Conservation (phyloP, 2,329 filamentous ascomycete genomes). For the Monosporascus sp. region DNA sequence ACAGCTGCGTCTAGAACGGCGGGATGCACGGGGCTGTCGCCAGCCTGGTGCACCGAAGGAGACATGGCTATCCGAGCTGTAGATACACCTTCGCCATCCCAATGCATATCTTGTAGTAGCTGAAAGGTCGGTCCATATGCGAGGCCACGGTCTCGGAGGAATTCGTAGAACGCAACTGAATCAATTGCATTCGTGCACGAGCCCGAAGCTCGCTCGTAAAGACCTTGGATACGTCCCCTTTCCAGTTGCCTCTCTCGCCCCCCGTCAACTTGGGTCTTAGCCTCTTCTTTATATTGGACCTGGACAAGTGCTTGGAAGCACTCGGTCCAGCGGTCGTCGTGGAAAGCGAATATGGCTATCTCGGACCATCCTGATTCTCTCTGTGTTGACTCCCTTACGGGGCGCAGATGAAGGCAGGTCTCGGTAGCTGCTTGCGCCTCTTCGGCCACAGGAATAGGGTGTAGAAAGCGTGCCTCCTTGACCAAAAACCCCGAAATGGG, state of each 20-base stretch:
- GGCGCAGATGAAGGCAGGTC: slow-evolving; percentile 13
- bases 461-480: slow-evolving; percentile 15
- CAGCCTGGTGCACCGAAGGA: slow-evolving; percentile 1
- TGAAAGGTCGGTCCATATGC: slow-evolving; percentile 17
- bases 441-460: slow-evolving; percentile 15
- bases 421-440: slow-evolving; percentile 14
- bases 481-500: slow-evolving; percentile 10
- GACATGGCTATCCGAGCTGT: slow-evolving; percentile 9
- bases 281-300: slow-evolving; percentile 11
- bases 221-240: background rate
- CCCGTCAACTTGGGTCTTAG: background rate
- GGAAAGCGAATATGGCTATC: slow-evolving; percentile 13
- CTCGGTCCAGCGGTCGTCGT: slow-evolving; percentile 13
- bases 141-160: slow-evolving; percentile 14
- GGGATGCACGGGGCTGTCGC: slow-evolving; percentile 21
- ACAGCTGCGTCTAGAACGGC: slow-evolving; percentile 24
- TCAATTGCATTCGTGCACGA: slow-evolving; percentile 12
- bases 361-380: slow-evolving; percentile 9
- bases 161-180: slow-evolving; percentile 13
- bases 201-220: slow-evolving; percentile 5
- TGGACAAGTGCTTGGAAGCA: slow-evolving; percentile 15
- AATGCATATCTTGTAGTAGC: slow-evolving; percentile 14
- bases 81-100: slow-evolving; percentile 13
- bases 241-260: background rate
- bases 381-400: slow-evolving; percentile 5